Evolutionary conservation across 345 rosid species (phyloP).

Genomic region (Microthlaspi erraticum): DNA sequence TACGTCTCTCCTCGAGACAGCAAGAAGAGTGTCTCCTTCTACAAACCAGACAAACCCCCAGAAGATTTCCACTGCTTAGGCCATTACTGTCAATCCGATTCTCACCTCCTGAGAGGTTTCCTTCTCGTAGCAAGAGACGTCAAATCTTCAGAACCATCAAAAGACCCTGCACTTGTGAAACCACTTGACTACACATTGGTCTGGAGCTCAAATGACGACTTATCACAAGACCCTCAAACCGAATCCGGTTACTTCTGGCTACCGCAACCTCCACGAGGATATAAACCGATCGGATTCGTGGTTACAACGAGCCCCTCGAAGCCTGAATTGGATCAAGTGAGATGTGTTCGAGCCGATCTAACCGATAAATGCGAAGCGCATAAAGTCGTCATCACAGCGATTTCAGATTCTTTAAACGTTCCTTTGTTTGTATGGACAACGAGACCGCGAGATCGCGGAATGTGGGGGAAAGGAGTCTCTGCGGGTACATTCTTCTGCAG

Average conservation of each 20-base stretch:
- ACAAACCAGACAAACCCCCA: constrained; percentile 66
- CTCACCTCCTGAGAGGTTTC: constrained; percentile 62
- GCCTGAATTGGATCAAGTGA: constrained; percentile 69
- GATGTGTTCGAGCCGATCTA: constrained; percentile 78
- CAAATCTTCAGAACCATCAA: not conserved
- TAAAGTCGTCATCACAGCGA: constrained; percentile 40
- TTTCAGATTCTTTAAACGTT: constrained; percentile 43
- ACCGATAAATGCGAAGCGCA: constrained; percentile 68
- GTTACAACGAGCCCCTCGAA: constrained; percentile 62
- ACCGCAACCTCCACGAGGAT: constrained; percentile 77
- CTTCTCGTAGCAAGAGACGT: constrained; percentile 68
- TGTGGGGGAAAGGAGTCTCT: constrained; percentile 70
- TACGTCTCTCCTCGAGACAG: constrained; percentile 44
- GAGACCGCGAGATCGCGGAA: constrained; percentile 72
- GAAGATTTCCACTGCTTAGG: constrained; percentile 68
- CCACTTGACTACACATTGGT: constrained; percentile 74
- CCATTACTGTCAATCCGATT: constrained; percentile 67
- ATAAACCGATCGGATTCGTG: constrained; percentile 64
- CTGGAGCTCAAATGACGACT: constrained; percentile 75
- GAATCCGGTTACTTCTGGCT: constrained; percentile 80
- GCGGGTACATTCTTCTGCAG: constrained; percentile 78
- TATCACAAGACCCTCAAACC: constrained; percentile 37
- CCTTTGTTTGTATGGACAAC: constrained; percentile 71
- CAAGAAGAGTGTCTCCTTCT: constrained; percentile 57
- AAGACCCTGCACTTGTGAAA: constrained; percentile 60